Evolutionary conservation across 257 asterid genomes (phyloP).

Genomic region (Anisodus tanguticus): DNA sequence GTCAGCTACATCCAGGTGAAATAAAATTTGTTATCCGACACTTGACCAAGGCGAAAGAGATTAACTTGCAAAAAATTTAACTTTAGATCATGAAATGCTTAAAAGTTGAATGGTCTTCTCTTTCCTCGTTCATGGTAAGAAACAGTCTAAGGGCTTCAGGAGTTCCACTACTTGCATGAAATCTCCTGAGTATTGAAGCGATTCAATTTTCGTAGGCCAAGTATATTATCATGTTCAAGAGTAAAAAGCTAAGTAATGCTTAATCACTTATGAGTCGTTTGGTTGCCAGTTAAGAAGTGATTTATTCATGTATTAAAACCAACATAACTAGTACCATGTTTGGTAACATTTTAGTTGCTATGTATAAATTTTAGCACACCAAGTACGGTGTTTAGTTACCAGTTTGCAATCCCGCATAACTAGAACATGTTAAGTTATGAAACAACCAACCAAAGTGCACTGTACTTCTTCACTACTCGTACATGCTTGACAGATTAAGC

Average conservation of each 20-base stretch:
- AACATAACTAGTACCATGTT: too few species aligned
- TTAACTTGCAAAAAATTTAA: background rate
- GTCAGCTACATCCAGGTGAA: conserved; percentile 95
- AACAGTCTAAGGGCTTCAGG: background rate
- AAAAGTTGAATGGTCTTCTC: background rate
- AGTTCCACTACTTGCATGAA: background rate
- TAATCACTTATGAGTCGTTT: background rate
- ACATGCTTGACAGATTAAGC: too few species aligned
- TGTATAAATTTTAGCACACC: too few species aligned
- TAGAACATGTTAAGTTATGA: too few species aligned
- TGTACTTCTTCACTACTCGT: too few species aligned
- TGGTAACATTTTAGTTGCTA: too few species aligned
- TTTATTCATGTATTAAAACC: too few species aligned
- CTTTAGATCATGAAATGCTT: background rate
- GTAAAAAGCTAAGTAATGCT: background rate
- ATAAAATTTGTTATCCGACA: background rate
- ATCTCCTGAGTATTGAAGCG: background rate
- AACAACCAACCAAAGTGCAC: too few species aligned
- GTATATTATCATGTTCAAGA: background rate
- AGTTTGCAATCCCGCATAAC: too few species aligned
- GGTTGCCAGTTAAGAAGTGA: too few species aligned
- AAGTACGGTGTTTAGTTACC: too few species aligned
- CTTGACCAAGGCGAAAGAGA: background rate
- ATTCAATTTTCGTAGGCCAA: background rate
- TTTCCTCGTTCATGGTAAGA: background rate